A percentile compares a stretch with the other conserved stretches of the same genome.
These are phyloP conservation scores for Wickerhamiella sorbophila DNA, from an alignment of 805 yeast species.

Conservation along the genomic window DNA sequence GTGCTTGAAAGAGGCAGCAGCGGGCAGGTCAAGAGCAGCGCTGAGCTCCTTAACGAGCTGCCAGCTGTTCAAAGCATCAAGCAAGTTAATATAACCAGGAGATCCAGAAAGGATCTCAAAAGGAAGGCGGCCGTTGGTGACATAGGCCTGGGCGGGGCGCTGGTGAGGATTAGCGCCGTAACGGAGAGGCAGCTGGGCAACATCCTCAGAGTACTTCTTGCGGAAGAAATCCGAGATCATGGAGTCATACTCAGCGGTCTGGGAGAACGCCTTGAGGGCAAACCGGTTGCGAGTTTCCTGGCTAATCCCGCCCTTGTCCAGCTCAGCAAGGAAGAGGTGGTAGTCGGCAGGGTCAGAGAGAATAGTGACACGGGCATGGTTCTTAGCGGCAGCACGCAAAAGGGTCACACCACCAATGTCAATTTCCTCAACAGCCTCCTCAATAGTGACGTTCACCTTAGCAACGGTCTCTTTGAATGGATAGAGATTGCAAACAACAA, in stretches of 20 bases:
- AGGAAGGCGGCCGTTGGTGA: conserved; percentile 74
- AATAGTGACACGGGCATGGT: conserved; percentile 91
- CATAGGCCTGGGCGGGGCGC: conserved; percentile 96
- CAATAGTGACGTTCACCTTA: conserved; percentile 87
- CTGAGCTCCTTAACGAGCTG: conserved; percentile 94
- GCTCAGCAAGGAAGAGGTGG: conserved; percentile 71
- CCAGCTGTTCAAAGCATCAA: conserved; percentile 97
- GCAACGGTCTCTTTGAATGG: conserved; percentile 97
- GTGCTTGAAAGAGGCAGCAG: conserved; percentile 98
- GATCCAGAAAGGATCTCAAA: conserved; percentile 88
- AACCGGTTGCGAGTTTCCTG: conserved; percentile 60
- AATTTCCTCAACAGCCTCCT: conserved; percentile 96
- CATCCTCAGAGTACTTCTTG: conserved; percentile 86
- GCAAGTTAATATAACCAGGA: conserved; percentile 92
- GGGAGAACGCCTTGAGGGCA: conserved; percentile 95
- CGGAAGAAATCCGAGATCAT: conserved; percentile 95
- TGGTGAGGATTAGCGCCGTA: conserved; percentile 99
- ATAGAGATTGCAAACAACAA: conserved; percentile 92
- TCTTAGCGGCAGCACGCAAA: conserved; percentile 96
- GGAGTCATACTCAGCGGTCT: conserved; percentile 93
- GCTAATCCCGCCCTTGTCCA: conserved; percentile 59
- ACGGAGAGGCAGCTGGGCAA: conserved; percentile 82
- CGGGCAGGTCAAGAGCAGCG: conserved; percentile 88
- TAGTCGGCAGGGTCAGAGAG: conserved; percentile 91
- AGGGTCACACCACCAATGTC: conserved; percentile 98